Base-by-base conservation (phyloP, 768 basidiomycete genomes). In the Mycena latifolia region DNA sequence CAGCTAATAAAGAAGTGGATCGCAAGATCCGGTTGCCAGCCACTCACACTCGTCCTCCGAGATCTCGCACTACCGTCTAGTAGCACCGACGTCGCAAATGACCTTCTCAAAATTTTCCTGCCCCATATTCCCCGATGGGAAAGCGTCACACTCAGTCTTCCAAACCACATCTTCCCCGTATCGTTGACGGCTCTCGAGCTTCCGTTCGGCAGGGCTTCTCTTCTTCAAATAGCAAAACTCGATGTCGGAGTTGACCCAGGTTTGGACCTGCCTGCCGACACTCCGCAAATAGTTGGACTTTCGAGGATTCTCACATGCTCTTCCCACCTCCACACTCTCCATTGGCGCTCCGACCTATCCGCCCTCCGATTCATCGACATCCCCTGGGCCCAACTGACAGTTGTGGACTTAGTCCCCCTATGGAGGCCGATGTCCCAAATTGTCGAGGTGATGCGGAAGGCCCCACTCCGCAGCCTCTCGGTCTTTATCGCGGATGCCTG, bases 391-490 rank as follows among this genome's bases (percentile, higher is more conserved):
- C 59, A 55, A 20, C 52, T 66, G 33, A 66, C 65, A 0, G 65
- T 66, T 31, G n/a, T 66, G 41, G 60, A 62, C 39, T 37, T 66
- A 28, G 43, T 66, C 29, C 60, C 65, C 2, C 14, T 53, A n/a
- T 66, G 60, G 60, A 27, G 41, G 27, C 60, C 65, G 18, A 61
- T 66, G 65, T 56, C 48, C 25, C 60, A 52, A 24, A 57, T 66
- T 31, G 17, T 61, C 2, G 43, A 27, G 15, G 43, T 66, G 9
- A 51, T 66, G 55, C 55, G 43, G 29, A 52, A 57, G 39, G 65
- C 65, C 27, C 65, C 65, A 15, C 60, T 66, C 11, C 65, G 65
- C 25, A 66, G 65, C 37, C 60, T 66, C 12, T 56, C 60, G 0
- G 28, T 22, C 3, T 57, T 56, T 20, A 57, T 66, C 27, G 45